A percentile compares a stretch with the other conserved stretches of the same genome.
These are phyloP conservation scores for Pseudonitzschia delicatissima DNA, from an alignment of 108 stramenopile genomes.

Conservation along the genomic window DNA sequence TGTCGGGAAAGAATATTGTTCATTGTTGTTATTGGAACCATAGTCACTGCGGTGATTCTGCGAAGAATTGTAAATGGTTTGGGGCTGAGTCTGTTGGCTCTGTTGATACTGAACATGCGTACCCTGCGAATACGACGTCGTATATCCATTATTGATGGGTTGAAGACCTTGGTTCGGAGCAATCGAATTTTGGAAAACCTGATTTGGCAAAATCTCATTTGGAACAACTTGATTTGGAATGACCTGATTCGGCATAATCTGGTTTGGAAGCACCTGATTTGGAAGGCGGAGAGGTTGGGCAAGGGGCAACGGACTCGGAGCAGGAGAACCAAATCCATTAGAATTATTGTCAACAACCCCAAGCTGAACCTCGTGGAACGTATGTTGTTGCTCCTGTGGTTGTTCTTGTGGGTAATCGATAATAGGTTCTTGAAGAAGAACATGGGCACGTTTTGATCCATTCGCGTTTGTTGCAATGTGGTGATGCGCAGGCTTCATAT, in stretches of 20 bases:
- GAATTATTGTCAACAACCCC: no score
- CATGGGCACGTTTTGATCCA: slow-evolving; percentile 48
- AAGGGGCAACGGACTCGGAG: background rate
- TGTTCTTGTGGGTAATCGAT: slow-evolving; percentile 11
- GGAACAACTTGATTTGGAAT: no score
- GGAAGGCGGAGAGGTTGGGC: slow-evolving; percentile 10
- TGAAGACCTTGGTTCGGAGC: no score
- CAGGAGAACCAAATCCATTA: no score
- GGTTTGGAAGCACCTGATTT: slow-evolving; percentile 7
- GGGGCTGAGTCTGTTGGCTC: background rate
- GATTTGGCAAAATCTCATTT: no score
- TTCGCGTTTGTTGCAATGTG: slow-evolving; percentile 32
- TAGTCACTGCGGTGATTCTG: background rate
- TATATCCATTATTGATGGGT: background rate
- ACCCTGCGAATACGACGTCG: background rate
- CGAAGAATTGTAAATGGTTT: background rate
- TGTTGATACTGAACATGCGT: background rate
- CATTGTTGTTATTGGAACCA: background rate
- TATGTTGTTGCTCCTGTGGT: background rate
- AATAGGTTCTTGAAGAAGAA: slow-evolving; percentile 12
- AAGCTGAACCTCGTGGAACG: background rate
- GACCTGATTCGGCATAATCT: no score
- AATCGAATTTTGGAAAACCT: no score
- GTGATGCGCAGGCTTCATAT: slow-evolving; percentile 36
- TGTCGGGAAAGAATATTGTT: background rate